Evolutionary conservation across 1,284 basidiomycete genomes (phyloP).

Genomic region (Leccinum solheimii): DNA sequence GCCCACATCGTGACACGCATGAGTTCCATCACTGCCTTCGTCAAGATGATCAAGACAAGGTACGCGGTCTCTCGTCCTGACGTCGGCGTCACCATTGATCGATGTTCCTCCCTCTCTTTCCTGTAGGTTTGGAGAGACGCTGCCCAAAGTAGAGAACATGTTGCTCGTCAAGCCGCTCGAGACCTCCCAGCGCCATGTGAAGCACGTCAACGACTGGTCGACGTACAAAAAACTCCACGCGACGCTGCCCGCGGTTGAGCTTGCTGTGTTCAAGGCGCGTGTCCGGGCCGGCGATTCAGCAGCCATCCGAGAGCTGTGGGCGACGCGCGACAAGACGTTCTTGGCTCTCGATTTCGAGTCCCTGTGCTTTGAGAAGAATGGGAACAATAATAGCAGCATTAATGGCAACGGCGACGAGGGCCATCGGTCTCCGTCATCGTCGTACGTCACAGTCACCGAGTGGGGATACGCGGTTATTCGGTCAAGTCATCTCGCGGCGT

Average conservation of each 20-base stretch:
- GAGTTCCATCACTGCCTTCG: slow-evolving; percentile 67
- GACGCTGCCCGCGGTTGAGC: slow-evolving; percentile 69
- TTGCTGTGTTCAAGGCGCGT: slow-evolving; percentile 68
- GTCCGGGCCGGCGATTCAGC: slow-evolving; percentile 69
- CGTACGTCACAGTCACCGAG: slow-evolving; percentile 45
- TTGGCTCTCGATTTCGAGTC: slow-evolving; percentile 76
- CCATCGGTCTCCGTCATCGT: not conserved
- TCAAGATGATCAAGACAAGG: slow-evolving; percentile 81
- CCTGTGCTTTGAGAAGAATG: slow-evolving; percentile 58
- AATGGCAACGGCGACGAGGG: not conserved
- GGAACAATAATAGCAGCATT: not conserved
- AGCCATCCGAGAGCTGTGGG: slow-evolving; percentile 71
- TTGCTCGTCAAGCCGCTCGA: slow-evolving; percentile 67
- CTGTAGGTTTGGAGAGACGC: slow-evolving; percentile 64
- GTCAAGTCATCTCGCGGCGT: slow-evolving; percentile 73
- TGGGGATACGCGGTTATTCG: slow-evolving; percentile 81
- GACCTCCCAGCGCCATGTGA: slow-evolving; percentile 63
- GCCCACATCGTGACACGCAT: slow-evolving; percentile 78
- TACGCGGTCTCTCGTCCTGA: slow-evolving; percentile 21
- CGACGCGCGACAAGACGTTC: slow-evolving; percentile 68
- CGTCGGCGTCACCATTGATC: slow-evolving; percentile 1
- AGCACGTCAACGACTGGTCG: slow-evolving; percentile 67
- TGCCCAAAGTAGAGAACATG: slow-evolving; percentile 70
- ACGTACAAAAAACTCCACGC: slow-evolving; percentile 73
- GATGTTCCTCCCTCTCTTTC: not conserved